Conservation (phyloP, 2,329 filamentous ascomycete genomes). For the Fusarium citri region DNA sequence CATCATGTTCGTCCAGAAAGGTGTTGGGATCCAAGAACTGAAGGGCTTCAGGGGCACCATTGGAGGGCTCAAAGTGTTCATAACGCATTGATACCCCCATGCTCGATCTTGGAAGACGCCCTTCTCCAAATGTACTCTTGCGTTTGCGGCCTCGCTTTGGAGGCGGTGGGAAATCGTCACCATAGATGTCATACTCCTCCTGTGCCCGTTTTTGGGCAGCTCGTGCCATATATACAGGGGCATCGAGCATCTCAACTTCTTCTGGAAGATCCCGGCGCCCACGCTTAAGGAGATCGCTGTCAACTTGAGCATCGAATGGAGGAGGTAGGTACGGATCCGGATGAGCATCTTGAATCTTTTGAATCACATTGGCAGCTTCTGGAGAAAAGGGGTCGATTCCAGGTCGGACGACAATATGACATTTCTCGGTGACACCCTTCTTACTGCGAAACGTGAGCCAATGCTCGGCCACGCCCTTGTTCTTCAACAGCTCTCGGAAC, state of each 20-base stretch:
- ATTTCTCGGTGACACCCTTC: conserved; percentile 58
- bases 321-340: conserved; percentile 51
- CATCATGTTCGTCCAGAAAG: conserved; percentile 50
- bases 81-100: conserved; percentile 31
- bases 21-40: conserved; percentile 59
- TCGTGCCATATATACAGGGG: conserved; percentile 62
- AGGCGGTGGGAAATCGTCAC: conserved; percentile 24
- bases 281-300: conserved; percentile 39
- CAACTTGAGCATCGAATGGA: conserved; percentile 36
- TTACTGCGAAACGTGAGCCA: conserved; percentile 58
- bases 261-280: conserved; percentile 54
- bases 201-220: conserved; percentile 49
- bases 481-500: conserved; percentile 54
- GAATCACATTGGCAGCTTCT: conserved; percentile 57
- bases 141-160: conserved; percentile 43
- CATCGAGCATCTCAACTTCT: conserved; percentile 62
- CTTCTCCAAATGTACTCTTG: conserved; percentile 15
- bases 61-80: conserved; percentile 32
- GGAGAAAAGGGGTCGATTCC: conserved; percentile 57
- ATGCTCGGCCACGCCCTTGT: conserved; percentile 53
- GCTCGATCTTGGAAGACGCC: conserved; percentile 16
- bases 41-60: conserved; percentile 41
- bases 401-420: conserved; percentile 57
- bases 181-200: conserved; percentile 42
- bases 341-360: conserved; percentile 60